Evolutionary conservation across 129 eudicot species (phyloP), one percentile per base, ranked within the genome.

Genomic region (Cynara cardunculus): DNA sequence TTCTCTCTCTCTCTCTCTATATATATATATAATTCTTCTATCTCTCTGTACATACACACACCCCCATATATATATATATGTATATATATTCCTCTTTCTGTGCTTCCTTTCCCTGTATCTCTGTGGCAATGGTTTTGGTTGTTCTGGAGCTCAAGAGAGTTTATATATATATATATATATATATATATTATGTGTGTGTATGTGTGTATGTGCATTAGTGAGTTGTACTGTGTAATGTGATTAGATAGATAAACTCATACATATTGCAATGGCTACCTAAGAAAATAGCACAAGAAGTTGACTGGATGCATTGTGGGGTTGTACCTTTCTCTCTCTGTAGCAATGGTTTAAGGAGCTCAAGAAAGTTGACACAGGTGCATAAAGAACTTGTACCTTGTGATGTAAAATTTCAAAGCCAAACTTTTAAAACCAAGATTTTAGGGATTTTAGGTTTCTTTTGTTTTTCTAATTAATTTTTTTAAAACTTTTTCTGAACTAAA

Each of bases 181-280:
- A 32, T 32, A 32, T 32, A 32, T 32, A 5, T 32, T n/a, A n/a
- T n/a, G n/a, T 27, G 2, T 27, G 2, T 27, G 2, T 27, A 27
- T 27, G 2, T 32, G 5, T 35, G 7, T 39, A 10, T 41, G 2
- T 41, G 53, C 53, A 41, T 41, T 41, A 41, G 16, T 41, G 53
- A 41, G 53, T 10, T 41, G 53, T 41, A 41, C 53, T 41, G 0
- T 41, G 16, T 41, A 1, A 41, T 41, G 53, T 41, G 64, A 18
- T 53, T 53, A 53, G 64, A 53, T 13, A 53, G 9, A 16, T 53
- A 53, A 53, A 53, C 9, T 56, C 53, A 78, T 39, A 22, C 67
- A 78, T 39, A 22, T 21, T 71, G 75, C 53, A 71, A 1, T 65
- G 21, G 12, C 39, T 39, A 68, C 81, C 81, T 37, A 34, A 49